Evolutionary conservation across 2,329 filamentous ascomycete species (phyloP).

Genomic region (Alternaria conjuncta): DNA sequence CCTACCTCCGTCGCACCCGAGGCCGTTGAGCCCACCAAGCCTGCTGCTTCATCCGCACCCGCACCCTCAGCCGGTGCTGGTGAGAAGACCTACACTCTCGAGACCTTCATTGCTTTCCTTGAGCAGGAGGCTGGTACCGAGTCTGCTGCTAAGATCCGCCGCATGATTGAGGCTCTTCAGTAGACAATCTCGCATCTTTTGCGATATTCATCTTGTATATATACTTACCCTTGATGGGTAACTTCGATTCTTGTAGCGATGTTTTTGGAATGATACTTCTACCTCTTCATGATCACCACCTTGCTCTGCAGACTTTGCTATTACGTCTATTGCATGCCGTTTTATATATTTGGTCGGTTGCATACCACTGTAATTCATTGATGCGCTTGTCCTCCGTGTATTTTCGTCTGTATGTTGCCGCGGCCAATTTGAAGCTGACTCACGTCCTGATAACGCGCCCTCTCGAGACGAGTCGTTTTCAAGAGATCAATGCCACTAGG

Average conservation of each 20-base stretch:
- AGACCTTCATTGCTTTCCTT: constrained; percentile 24
- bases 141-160: constrained; percentile 20
- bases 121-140: constrained; percentile 16
- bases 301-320: neutral
- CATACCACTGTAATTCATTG: neutral
- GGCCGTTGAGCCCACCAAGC: constrained; percentile 9
- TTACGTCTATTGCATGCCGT: neutral
- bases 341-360: no score
- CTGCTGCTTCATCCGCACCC: constrained; percentile 3
- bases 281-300: neutral
- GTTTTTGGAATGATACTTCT: constrained; percentile 11
- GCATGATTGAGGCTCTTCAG: constrained; percentile 23
- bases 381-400: neutral
- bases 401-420: neutral
- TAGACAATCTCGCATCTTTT: neutral
- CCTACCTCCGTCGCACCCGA: constrained; percentile 10
- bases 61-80: constrained; percentile 6
- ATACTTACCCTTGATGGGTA: constrained; percentile 12
- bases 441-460: neutral
- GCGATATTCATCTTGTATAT: constrained; percentile 3
- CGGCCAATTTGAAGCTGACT: neutral
- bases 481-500: neutral
- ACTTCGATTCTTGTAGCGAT: constrained; percentile 19
- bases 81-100: constrained; percentile 27
- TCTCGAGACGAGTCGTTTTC: neutral